A percentile compares a stretch with the other conserved stretches of the same genome.
These are phyloP conservation scores for Rehmannia glutinosa DNA, from an alignment of 257 asterid species.

Conservation along the genomic window DNA sequence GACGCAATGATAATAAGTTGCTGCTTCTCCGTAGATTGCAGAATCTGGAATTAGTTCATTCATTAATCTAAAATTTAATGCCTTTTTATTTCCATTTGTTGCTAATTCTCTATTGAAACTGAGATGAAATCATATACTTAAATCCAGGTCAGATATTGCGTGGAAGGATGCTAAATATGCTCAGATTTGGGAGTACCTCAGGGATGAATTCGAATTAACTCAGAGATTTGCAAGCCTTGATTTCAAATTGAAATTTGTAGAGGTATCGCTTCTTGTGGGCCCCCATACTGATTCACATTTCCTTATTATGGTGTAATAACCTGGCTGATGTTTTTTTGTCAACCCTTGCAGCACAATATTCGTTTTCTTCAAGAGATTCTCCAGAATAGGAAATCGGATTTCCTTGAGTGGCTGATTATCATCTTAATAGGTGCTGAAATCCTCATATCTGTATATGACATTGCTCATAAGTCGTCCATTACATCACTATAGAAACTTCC, in stretches of 20 bases:
- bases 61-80: too few relatives aligned
- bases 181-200: conserved; percentile 96
- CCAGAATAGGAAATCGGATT: conserved; percentile 87
- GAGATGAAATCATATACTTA: neutral
- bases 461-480: conserved; percentile 49
- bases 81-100: too few relatives aligned
- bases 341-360: conserved; percentile 69
- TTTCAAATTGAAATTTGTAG: conserved; percentile 88
- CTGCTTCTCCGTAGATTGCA: too few relatives aligned
- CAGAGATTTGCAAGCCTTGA: conserved; percentile 93
- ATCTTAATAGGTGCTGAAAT: conserved; percentile 82
- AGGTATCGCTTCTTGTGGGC: conserved; percentile 47
- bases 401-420: conserved; percentile 90
- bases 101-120: neutral
- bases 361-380: too few relatives aligned
- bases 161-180: conserved; percentile 98
- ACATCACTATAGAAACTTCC: conserved; percentile 27
- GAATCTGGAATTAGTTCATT: too few relatives aligned
- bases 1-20: too few relatives aligned
- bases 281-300: too few relatives aligned
- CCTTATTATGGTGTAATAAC: too few relatives aligned
- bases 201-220: conserved; percentile 89
- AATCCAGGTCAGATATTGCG: conserved; percentile 45
- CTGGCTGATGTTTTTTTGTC: neutral
- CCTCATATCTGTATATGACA: conserved; percentile 73